Base-by-base conservation (phyloP, 306 rosid species). In the Cucurbita argyrosperma region DNA sequence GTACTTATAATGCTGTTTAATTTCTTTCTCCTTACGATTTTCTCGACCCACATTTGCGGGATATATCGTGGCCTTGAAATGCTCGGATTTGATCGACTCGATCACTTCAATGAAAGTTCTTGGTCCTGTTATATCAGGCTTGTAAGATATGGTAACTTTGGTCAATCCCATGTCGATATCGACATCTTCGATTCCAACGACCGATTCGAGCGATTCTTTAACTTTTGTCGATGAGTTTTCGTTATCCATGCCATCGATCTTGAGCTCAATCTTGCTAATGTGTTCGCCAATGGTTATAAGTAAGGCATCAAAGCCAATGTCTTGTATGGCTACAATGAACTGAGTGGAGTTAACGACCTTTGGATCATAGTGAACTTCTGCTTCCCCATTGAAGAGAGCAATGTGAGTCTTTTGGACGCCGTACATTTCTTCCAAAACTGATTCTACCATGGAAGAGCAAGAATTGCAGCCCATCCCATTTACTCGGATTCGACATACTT, bases 381-480 rank as follows among this genome's bases (percentile, higher is more conserved):
- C 96, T 87, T 90, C 98, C 78, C 87, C 91, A 0, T 88, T 88
- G 18, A 96, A 94, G 18, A 90, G 63, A 62, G 96, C 98, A 39
- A 90, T 96, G 46, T 64, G 87, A 1, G 91, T 90, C 66, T 79
- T 71, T 9, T 84, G 77, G 0, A 92, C 90, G 16, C 96, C 98
- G 6, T 71, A 64, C 62, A 87, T 56, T 21, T 83, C 66, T 75
- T 74, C 77, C 11, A 92, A 76, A 70, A 82, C 80, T 23, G 92
- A 88, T 68, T 92, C 98, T 38, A 92, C 73, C 0, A 90, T 83
- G 23, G 96, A 85, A 61, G 96, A 88, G 62, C 96, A 92, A 5
- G 98, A 83, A 2, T 89, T 92, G 79, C 96, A 88, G 49, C 96
- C 87, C 98, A 92, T 90, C 82, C 92, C 98, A 26, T 79, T 78